These are phyloP conservation scores for Cryptococcus hybrid DNA, from an alignment of 1,284 basidiomycete genomes.

Conservation along the genomic window DNA sequence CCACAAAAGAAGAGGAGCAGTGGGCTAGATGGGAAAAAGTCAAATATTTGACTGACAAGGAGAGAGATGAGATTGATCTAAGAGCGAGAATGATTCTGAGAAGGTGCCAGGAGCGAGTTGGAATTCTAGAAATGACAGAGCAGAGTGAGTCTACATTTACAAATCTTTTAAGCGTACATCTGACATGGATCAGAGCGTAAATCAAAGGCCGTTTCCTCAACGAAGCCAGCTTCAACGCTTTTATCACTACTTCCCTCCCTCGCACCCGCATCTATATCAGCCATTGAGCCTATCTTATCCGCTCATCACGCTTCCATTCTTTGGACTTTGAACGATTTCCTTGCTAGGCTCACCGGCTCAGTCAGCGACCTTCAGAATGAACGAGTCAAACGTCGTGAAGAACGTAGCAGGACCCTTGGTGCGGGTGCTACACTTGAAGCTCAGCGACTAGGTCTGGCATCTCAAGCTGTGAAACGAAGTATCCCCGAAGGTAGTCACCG, in stretches of 20 bases:
- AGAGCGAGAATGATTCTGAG: slow-evolving; percentile 56
- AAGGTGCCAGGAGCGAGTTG: slow-evolving; percentile 54
- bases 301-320: slow-evolving; percentile 54
- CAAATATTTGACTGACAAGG: slow-evolving; percentile 54
- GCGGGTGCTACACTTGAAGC: slow-evolving; percentile 36
- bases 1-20: slow-evolving; percentile 18
- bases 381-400: slow-evolving; percentile 47
- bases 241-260: slow-evolving; percentile 45
- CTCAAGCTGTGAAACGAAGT: background rate
- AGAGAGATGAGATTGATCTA: slow-evolving; percentile 59
- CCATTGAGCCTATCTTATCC: slow-evolving; percentile 43
- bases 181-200: slow-evolving; percentile 12
- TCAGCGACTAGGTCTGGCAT: slow-evolving; percentile 8
- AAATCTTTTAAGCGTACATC: background rate
- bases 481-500: slow-evolving; percentile 12
- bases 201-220: slow-evolving; percentile 15
- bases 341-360: slow-evolving; percentile 50
- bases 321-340: slow-evolving; percentile 53
- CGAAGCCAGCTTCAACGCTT: slow-evolving; percentile 20
- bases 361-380: slow-evolving; percentile 56
- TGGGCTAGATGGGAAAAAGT: slow-evolving; percentile 44
- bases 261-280: slow-evolving; percentile 12
- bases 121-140: slow-evolving; percentile 54
- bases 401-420: slow-evolving; percentile 41
- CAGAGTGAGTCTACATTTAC: slow-evolving; percentile 43